Conservation (phyloP, 2,329 filamentous ascomycete genomes). For the Coleophoma eucalyptorum region DNA sequence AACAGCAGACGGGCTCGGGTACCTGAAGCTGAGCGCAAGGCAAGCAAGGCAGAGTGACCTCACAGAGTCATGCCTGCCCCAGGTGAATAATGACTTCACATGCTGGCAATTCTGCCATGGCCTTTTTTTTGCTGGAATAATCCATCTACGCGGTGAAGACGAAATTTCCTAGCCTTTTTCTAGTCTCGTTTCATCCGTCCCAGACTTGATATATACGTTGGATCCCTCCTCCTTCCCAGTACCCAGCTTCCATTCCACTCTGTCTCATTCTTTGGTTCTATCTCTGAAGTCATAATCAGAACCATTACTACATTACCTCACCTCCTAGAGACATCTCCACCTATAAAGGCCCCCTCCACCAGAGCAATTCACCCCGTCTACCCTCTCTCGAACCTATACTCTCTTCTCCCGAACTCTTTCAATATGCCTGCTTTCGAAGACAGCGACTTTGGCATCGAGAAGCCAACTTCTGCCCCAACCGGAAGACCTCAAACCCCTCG, state of each 20-base stretch:
- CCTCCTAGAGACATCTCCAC: neutral
- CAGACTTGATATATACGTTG: slow-evolving; percentile 21
- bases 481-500: slow-evolving; percentile 5
- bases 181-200: slow-evolving; percentile 19
- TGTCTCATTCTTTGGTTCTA: neutral
- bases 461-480: slow-evolving; percentile 16
- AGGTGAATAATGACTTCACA: slow-evolving; percentile 14
- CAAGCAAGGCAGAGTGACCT: neutral
- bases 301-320: neutral
- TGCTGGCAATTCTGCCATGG: neutral
- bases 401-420: slow-evolving; percentile 12
- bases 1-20: neutral
- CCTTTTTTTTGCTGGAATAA: too few species aligned
- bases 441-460: slow-evolving; percentile 44
- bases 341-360: neutral
- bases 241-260: neutral
- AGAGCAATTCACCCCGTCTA: neutral
- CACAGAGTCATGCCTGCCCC: slow-evolving; percentile 1
- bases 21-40: neutral
- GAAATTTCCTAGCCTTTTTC: slow-evolving; percentile 15
- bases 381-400: neutral
- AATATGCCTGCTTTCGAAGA: slow-evolving; percentile 60
- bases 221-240: neutral
- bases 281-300: neutral
- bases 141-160: slow-evolving; percentile 5